phyloP scores from a whole-genome alignment of 148 eudicot species.

The Chenopodium album region DNA sequence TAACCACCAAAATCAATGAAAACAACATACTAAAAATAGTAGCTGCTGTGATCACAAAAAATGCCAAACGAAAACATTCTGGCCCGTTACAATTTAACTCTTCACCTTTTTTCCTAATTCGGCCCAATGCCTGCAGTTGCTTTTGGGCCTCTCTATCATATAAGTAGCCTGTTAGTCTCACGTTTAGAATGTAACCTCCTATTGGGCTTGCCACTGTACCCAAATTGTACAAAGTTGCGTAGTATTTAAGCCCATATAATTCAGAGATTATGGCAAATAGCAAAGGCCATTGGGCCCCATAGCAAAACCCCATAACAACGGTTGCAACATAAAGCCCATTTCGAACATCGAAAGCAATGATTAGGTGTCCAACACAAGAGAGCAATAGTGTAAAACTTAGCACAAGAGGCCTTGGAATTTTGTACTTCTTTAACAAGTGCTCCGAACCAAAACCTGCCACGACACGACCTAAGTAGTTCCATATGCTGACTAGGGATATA shows the following conservation, averaged over 20 bases:
- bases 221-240: constrained; percentile 40
- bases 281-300: constrained; percentile 48
- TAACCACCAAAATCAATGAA: constrained; percentile 36
- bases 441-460: constrained; percentile 35
- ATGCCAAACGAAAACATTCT: constrained; percentile 35
- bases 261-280: constrained; percentile 45
- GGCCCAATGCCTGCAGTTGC: constrained; percentile 29
- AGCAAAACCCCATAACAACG: constrained; percentile 41
- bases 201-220: constrained; percentile 46
- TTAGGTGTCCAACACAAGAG: constrained; percentile 37
- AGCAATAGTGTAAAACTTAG: constrained; percentile 23
- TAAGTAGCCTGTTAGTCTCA: constrained; percentile 36
- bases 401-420: constrained; percentile 34
- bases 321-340: constrained; percentile 46
- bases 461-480: constrained; percentile 48
- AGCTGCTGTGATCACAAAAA: constrained; percentile 38
- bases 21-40: constrained; percentile 34
- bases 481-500: constrained; percentile 43
- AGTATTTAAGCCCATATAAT: constrained; percentile 43
- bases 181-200: constrained; percentile 39
- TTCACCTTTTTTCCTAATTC: constrained; percentile 10
- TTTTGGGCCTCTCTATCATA: constrained; percentile 35
- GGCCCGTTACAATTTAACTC: constrained; percentile 35
- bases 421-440: constrained; percentile 25
- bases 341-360: constrained; percentile 35